Percentiles rank a stretch among this genome's conserved stretches.
Conservation (phyloP, 352 stramenopile genomes). For the Phytophthora capsici region DNA sequence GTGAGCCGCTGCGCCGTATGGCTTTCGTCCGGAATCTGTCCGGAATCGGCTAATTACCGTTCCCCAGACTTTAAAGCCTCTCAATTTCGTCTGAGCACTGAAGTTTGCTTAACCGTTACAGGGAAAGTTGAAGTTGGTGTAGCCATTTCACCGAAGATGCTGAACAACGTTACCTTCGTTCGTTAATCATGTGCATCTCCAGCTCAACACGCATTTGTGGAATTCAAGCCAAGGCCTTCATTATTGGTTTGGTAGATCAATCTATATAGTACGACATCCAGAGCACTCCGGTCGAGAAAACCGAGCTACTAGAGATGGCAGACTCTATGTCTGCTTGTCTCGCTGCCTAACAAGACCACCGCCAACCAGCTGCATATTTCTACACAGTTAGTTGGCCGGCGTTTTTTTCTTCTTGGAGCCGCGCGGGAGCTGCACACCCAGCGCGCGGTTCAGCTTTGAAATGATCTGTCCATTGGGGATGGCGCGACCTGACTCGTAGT, state of each 20-base stretch:
- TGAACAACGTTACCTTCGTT: not conserved
- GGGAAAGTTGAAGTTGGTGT: conserved; percentile 35
- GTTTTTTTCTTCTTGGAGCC: conserved; percentile 74
- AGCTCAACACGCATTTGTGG: not conserved
- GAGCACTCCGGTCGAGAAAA: not conserved
- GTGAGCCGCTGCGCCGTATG: too few relatives aligned
- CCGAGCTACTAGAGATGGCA: conserved; percentile 13
- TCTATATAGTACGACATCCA: conserved; percentile 43
- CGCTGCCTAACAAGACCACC: conserved; percentile 26
- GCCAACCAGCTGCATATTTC: conserved; percentile 24
- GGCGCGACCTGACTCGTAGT: conserved; percentile 98
- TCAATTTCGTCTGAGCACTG: too few relatives aligned
- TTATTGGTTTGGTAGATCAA: conserved; percentile 23
- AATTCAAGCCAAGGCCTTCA: conserved; percentile 11
- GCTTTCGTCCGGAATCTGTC: too few relatives aligned
- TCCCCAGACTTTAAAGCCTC: not conserved
- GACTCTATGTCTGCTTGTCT: conserved; percentile 14
- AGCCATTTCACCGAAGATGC: conserved; percentile 22
- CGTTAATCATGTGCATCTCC: not conserved
- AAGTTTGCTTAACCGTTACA: conserved; percentile 10
- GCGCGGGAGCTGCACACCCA: conserved; percentile 90
- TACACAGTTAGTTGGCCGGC: conserved; percentile 39
- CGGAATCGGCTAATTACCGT: too few relatives aligned
- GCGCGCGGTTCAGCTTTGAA: conserved; percentile 95
- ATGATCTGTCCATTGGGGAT: conserved; percentile 99